These are phyloP conservation scores for Xylaria hypoxylon DNA, from an alignment of 2,329 filamentous ascomycete species.

Conservation along the genomic window DNA sequence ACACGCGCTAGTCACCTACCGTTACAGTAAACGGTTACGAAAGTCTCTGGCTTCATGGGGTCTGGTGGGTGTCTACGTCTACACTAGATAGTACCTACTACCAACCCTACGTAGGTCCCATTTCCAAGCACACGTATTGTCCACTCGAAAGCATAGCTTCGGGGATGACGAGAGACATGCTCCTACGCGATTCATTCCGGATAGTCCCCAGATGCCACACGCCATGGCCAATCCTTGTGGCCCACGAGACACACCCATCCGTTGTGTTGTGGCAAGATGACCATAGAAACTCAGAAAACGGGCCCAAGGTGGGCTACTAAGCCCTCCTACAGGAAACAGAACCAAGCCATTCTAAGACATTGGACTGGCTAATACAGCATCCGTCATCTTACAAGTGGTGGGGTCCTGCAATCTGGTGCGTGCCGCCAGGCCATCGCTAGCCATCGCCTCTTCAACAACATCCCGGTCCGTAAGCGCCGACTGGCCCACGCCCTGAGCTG, in stretches of 20 bases:
- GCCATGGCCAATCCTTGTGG: conserved; percentile 53
- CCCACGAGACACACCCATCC: conserved; percentile 58
- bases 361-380: conserved; percentile 57
- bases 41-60: conserved; percentile 35
- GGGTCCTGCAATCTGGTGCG: conserved; percentile 55
- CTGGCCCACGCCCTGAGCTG: conserved; percentile 55
- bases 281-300: conserved; percentile 41
- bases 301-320: conserved; percentile 45
- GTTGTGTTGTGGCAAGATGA: conserved; percentile 55
- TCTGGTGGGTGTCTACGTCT: conserved; percentile 18
- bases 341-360: conserved; percentile 62
- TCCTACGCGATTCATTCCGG: conserved; percentile 42
- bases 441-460: conserved; percentile 55
- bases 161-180: conserved; percentile 51
- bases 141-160: conserved; percentile 44
- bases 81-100: background rate
- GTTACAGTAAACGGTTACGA: conserved; percentile 42
- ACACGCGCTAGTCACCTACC: background rate
- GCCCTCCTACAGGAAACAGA: conserved; percentile 48
- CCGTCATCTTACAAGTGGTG: conserved; percentile 58
- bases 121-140: conserved; percentile 25
- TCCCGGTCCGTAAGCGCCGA: conserved; percentile 62
- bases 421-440: conserved; percentile 58
- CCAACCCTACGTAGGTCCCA: conserved; percentile 4
- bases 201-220: conserved; percentile 46